These are phyloP conservation scores for Xylaria sp. DNA, from an alignment of 2,329 filamentous ascomycete genomes.

Conservation along the genomic window DNA sequence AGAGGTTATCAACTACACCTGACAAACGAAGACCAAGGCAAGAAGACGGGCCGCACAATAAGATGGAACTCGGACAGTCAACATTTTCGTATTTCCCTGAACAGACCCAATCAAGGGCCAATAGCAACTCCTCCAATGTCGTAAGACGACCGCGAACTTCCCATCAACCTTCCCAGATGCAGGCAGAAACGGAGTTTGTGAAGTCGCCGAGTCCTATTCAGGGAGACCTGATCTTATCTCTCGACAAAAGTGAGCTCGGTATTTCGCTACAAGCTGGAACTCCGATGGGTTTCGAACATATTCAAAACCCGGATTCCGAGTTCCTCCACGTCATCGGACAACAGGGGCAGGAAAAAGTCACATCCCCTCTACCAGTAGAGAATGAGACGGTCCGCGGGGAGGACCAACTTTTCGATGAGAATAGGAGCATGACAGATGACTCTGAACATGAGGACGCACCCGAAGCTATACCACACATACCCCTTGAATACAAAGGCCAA, in stretches of 20 bases:
- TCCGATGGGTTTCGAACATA: not conserved
- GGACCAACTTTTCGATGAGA: conserved; percentile 43
- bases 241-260: not conserved
- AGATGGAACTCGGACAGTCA: conserved; percentile 26
- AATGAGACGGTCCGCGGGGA: conserved; percentile 44
- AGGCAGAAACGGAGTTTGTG: not conserved
- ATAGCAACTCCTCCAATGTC: not conserved
- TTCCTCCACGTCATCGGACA: not conserved
- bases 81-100: conserved; percentile 24
- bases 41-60: conserved; percentile 14
- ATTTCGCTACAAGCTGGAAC: not conserved
- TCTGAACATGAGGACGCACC: conserved; percentile 5
- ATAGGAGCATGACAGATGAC: conserved; percentile 1
- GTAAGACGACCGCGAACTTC: not conserved
- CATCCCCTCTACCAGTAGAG: conserved; percentile 32
- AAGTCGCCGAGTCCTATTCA: not conserved
- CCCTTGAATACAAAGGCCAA: not conserved
- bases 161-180: not conserved
- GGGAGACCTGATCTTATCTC: not conserved
- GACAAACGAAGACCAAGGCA: conserved; percentile 16
- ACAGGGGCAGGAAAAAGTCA: not conserved
- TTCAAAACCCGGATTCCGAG: not conserved
- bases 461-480: not conserved
- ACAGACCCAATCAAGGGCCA: not conserved
- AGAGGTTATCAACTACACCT: conserved; percentile 29